Conservation (phyloP, 768 basidiomycete genomes). For the Lactarius trivialis region DNA sequence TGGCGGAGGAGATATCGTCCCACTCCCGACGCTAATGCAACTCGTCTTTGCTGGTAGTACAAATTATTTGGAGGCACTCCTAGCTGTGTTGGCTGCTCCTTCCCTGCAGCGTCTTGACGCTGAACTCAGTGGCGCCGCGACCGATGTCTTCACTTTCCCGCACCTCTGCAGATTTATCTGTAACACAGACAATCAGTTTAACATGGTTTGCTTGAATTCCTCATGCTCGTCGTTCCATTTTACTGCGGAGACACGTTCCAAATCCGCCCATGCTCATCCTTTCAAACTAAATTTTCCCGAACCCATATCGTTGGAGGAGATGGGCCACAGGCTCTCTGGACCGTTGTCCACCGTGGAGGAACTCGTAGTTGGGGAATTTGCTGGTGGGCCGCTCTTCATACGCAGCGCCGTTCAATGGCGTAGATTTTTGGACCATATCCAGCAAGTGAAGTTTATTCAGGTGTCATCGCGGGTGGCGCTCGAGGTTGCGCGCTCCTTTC, state of each 20-base stretch:
- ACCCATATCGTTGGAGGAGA: background rate
- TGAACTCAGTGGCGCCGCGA: background rate
- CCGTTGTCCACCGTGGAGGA: background rate
- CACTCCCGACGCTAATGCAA: background rate
- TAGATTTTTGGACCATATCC: background rate
- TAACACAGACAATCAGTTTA: background rate
- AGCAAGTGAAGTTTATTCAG: background rate
- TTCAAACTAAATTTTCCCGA: background rate
- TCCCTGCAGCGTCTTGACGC: background rate
- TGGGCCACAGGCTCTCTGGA: background rate
- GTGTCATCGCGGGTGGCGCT: background rate
- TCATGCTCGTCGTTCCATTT: rapidly evolving
- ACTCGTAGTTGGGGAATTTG: background rate
- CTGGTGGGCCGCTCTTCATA: rapidly evolving
- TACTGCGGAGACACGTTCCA: background rate
- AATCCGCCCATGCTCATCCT: background rate
- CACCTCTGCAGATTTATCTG: background rate
- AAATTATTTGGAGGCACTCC: background rate
- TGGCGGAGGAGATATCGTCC: background rate
- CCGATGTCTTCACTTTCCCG: background rate
- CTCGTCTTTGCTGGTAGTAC: background rate
- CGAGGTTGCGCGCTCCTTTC: background rate
- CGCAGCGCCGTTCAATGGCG: background rate
- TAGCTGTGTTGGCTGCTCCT: background rate
- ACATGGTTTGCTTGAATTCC: background rate